These are phyloP conservation scores for Parascedosporium putredinis DNA, from an alignment of 2,329 filamentous ascomycete genomes.

Conservation along the genomic window DNA sequence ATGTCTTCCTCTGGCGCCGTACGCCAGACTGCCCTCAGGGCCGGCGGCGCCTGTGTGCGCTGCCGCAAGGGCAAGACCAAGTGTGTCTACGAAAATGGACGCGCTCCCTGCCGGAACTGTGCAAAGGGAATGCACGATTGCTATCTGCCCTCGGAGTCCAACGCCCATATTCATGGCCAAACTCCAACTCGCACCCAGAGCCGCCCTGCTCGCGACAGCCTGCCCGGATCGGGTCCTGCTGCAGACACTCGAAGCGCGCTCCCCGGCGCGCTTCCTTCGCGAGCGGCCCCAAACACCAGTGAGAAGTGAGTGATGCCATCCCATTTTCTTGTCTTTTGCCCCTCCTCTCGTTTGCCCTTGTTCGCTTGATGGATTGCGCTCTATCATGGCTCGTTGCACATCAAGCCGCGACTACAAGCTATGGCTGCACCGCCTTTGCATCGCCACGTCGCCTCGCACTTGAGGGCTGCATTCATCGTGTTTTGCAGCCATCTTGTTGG, in stretches of 20 bases:
- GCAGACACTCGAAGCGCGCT: constrained; percentile 31
- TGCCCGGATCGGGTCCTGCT: constrained; percentile 34
- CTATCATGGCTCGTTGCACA: constrained; percentile 1
- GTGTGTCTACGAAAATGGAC: constrained; percentile 52
- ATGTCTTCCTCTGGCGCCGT: constrained; percentile 39
- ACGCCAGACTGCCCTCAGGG: constrained; percentile 48
- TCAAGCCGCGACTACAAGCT: no score
- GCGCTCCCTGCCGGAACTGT: constrained; percentile 54
- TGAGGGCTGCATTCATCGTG: background rate
- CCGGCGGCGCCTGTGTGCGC: constrained; percentile 51
- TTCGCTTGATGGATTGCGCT: background rate
- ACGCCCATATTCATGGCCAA: constrained; percentile 49
- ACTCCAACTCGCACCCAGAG: constrained; percentile 42
- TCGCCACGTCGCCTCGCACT: background rate
- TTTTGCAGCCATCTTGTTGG: background rate
- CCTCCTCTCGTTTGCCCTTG: constrained; percentile 7
- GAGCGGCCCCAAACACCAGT: constrained; percentile 33
- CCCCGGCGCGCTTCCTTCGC: constrained; percentile 22
- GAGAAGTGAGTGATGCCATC: constrained; percentile 50
- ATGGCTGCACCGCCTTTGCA: background rate
- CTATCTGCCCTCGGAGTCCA: constrained; percentile 50
- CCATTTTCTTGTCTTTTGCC: constrained; percentile 2
- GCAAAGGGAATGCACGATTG: constrained; percentile 55
- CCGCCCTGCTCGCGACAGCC: constrained; percentile 41
- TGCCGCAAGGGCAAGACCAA: constrained; percentile 56